These are phyloP conservation scores for Pontederia paniculata DNA, from an alignment of 176 grass and related monocot species.

Conservation along the genomic window DNA sequence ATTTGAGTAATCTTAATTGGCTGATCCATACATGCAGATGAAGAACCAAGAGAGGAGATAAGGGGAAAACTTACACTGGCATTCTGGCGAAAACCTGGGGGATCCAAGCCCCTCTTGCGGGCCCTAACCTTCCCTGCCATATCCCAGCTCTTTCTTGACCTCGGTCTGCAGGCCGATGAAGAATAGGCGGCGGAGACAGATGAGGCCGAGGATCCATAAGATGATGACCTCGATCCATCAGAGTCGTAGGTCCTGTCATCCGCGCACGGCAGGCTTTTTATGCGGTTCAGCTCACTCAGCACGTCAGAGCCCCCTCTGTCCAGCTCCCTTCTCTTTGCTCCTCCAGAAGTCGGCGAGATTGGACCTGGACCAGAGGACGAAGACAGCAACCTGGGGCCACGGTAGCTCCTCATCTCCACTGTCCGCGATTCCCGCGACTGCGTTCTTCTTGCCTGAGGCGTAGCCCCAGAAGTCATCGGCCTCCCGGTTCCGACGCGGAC, in stretches of 20 bases:
- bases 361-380: not conserved
- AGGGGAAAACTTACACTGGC: constrained; percentile 32
- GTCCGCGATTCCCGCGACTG: constrained; percentile 21
- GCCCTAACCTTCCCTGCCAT: constrained; percentile 33
- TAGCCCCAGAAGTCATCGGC: constrained; percentile 3
- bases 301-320: constrained; percentile 22
- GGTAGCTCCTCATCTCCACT: not conserved
- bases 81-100: constrained; percentile 27
- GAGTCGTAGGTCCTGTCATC: constrained; percentile 47
- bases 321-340: constrained; percentile 22
- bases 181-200: constrained; percentile 25
- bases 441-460: constrained; percentile 21
- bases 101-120: constrained; percentile 5
- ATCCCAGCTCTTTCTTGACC: constrained; percentile 67
- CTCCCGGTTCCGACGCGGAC: constrained; percentile 19
- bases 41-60: no score
- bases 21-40: no score
- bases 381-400: not conserved
- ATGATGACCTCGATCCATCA: constrained; percentile 45
- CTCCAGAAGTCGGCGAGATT: not conserved
- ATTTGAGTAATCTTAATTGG: no score
- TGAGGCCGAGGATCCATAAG: constrained; percentile 26
- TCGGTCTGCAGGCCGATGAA: constrained; percentile 17
- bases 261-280: constrained; percentile 24
- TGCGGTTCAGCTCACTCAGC: constrained; percentile 37